Conservation (phyloP, 2,329 filamentous ascomycete species). For the Fusarium sp. region DNA sequence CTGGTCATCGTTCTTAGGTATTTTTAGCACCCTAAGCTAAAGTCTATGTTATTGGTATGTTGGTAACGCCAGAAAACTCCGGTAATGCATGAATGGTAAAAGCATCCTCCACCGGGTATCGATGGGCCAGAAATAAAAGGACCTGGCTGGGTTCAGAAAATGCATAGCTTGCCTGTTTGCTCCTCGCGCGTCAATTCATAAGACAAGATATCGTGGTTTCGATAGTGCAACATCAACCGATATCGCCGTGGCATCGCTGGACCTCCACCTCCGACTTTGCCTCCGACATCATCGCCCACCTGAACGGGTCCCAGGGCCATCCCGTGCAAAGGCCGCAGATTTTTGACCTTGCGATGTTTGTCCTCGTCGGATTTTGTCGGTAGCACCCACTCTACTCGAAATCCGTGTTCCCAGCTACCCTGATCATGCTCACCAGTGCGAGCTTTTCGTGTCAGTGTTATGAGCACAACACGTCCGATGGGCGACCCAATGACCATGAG, state of each 20-base stretch:
- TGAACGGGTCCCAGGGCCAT: conserved; percentile 75
- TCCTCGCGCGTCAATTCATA: conserved; percentile 71
- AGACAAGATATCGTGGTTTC: conserved; percentile 74
- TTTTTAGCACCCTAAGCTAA: not conserved
- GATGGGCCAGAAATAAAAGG: conserved; percentile 22
- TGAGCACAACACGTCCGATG: conserved; percentile 72
- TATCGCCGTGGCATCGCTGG: conserved; percentile 61
- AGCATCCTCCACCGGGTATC: conserved; percentile 32
- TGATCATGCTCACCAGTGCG: conserved; percentile 36
- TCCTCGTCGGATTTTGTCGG: conserved; percentile 62
- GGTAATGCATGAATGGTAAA: not conserved
- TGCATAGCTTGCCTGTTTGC: conserved; percentile 51
- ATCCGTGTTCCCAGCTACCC: conserved; percentile 54
- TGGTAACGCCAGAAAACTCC: conserved; percentile 22
- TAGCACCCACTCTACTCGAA: conserved; percentile 66
- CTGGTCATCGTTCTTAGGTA: no score
- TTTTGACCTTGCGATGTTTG: conserved; percentile 51
- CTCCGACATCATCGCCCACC: conserved; percentile 49
- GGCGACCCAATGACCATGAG: conserved; percentile 75
- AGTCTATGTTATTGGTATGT: not conserved
- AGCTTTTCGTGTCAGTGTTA: conserved; percentile 63
- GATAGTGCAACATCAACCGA: conserved; percentile 77
- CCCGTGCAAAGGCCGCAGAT: conserved; percentile 69
- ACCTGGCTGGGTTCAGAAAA: conserved; percentile 47
- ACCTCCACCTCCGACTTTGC: conserved; percentile 32